Base-by-base conservation (phyloP, 495 filamentous ascomycete species). In the Lasiosphaeria ovina region DNA sequence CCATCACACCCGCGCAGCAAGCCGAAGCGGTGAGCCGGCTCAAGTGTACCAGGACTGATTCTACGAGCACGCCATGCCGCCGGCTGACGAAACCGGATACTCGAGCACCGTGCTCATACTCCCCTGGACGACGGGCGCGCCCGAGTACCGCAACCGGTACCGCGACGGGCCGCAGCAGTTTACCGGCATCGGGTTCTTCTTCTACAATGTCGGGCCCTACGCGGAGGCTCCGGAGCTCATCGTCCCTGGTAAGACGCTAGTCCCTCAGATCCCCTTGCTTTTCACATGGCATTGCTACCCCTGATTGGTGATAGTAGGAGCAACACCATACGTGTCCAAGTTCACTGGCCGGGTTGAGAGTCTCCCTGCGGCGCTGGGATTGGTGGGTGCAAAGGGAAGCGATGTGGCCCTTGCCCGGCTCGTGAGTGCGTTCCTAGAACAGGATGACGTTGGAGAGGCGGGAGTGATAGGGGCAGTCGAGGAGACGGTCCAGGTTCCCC, bases 121-220 rank as follows among this genome's bases (percentile, higher is more conserved):
- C 7, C 55, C 55, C 10, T 57, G 55, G 55, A 57, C 55, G 5
- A 49, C 38, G 4, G 55, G 55, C 14, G 42, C 4, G 24, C 55
- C 55, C 11, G 55, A 57, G 17, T 57, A 57, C 24, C 55, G 55
- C 16, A 40, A 57, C 55, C 7, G 17, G 35, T 47, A 57, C 24
- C 38, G 55, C 5, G 35, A 57, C 24, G 55, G 55, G 24, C 55
- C 55, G 31, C 55, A 57, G 33, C 9, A 49, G 31, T 57, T 57
- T 36, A 57, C 55, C 10, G 55, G 44, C 10, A 57, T 35, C 34
- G 55, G 36, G 5, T 57, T 57, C 55, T 57, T 57, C 44, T 57
- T 57, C 42, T 57, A 57, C 55, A 57, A 49, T 35, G 44, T 57
- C 32, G 55, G 55, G 3, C 38, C 55, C 4, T 57, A 57, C 48